Percentiles rank a stretch among this genome's conserved stretches.
phyloP scores from a whole-genome alignment of 2,329 filamentous ascomycete species.

The Decorospora gaudefroyi region DNA sequence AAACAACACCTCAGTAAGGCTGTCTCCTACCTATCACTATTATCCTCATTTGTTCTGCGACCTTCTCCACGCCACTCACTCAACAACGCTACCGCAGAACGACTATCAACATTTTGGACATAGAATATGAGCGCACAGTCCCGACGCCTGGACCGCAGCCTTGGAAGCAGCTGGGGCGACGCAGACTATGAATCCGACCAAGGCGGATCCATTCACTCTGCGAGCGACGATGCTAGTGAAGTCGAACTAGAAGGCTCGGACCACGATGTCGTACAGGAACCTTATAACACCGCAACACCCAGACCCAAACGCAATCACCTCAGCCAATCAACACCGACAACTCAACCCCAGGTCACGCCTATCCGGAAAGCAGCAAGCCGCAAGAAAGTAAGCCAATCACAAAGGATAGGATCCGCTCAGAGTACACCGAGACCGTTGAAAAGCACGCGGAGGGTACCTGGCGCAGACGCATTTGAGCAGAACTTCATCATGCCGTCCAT shows the following conservation, averaged over 20 bases:
- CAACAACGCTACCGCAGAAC: conserved; percentile 1
- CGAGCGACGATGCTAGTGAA: conserved; percentile 33
- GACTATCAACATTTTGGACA: not conserved
- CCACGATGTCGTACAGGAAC: conserved; percentile 23
- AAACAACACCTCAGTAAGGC: conserved; percentile 1
- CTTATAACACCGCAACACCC: conserved; percentile 17
- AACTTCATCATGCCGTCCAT: conserved; percentile 52
- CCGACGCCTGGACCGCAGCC: conserved; percentile 29
- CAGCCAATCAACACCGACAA: conserved; percentile 14
- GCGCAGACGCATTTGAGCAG: conserved; percentile 39
- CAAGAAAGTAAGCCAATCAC: conserved; percentile 15
- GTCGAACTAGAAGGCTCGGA: conserved; percentile 31
- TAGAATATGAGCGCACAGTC: conserved; percentile 25
- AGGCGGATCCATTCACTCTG: conserved; percentile 32
- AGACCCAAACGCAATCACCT: conserved; percentile 20
- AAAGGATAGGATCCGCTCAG: conserved; percentile 10
- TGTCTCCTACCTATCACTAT: conserved; percentile 1
- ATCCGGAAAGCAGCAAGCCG: conserved; percentile 19
- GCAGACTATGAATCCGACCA: conserved; percentile 37
- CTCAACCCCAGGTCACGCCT: conserved; percentile 13
- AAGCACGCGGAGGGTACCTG: conserved; percentile 16
- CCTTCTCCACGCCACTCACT: not conserved
- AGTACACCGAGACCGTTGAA: conserved; percentile 17
- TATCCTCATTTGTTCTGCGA: not conserved
- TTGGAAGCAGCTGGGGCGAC: conserved; percentile 45